These are phyloP conservation scores for Diaporthe amygdali DNA, from an alignment of 2,329 filamentous ascomycete genomes.

Conservation along the genomic window DNA sequence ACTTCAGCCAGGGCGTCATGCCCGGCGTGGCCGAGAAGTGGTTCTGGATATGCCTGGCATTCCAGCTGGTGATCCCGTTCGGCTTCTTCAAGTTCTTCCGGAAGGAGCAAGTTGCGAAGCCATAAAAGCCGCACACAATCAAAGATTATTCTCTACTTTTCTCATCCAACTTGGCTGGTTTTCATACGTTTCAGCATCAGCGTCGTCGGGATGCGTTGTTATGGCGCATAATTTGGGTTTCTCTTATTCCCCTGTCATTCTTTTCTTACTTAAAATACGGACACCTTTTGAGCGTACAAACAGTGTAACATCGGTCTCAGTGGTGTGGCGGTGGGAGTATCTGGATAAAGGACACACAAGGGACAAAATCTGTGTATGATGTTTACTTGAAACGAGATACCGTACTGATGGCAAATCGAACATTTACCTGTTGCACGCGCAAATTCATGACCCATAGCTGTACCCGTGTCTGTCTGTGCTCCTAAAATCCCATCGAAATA, in stretches of 20 bases:
- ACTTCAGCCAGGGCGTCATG: constrained; percentile 56
- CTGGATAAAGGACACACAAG: not conserved
- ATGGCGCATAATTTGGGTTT: constrained; percentile 21
- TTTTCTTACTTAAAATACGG: constrained; percentile 5
- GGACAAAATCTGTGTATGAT: constrained; percentile 3
- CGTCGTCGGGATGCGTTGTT: constrained; percentile 18
- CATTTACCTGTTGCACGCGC: not conserved
- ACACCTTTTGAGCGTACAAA: not conserved
- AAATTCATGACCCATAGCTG: not conserved
- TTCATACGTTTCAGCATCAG: constrained; percentile 22
- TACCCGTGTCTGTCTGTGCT: not conserved
- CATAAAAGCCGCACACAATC: constrained; percentile 34
- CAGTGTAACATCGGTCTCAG: not conserved
- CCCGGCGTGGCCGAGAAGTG: constrained; percentile 55
- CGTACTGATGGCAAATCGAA: not conserved
- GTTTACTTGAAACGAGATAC: not conserved
- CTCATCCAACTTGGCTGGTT: constrained; percentile 1
- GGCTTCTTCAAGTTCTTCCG: constrained; percentile 62
- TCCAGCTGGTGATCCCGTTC: constrained; percentile 64
- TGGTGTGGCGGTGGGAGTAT: not conserved
- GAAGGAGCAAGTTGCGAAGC: constrained; percentile 63
- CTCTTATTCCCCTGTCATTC: constrained; percentile 4
- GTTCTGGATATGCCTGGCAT: constrained; percentile 66
- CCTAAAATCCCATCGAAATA: too few species aligned
- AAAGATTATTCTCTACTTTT: constrained; percentile 3